Evolutionary conservation across 441 rosid genomes (phyloP).

Genomic region (Gossypium lobatum): DNA sequence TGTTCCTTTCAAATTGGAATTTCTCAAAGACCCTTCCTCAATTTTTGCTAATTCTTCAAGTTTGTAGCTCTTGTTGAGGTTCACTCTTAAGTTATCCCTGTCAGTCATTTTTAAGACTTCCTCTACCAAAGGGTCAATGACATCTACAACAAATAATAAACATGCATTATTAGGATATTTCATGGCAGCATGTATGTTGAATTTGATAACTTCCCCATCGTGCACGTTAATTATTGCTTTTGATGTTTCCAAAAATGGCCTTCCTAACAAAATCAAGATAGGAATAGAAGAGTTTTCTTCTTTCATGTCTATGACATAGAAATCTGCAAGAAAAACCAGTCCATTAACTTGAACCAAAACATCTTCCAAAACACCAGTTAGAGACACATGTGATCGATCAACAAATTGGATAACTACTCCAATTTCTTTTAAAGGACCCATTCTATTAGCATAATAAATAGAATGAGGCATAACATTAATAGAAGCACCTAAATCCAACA

Average conservation of each 20-base stretch:
- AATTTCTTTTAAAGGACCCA: no score
- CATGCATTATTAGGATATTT: background rate
- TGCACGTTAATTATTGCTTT: background rate
- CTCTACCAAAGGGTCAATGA: background rate
- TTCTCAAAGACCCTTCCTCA: no score
- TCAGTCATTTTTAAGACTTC: no score
- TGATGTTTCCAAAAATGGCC: background rate
- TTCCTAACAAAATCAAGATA: background rate
- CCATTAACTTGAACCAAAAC: background rate
- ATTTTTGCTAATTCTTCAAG: no score
- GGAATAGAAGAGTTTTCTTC: background rate
- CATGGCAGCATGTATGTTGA: background rate
- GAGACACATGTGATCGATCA: background rate
- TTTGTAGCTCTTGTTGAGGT: no score
- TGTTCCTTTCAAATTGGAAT: no score
- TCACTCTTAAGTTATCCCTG: no score
- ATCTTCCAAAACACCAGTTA: background rate
- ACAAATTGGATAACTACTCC: no score
- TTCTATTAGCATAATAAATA: no score
- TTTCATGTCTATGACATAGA: background rate
- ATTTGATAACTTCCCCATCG: background rate
- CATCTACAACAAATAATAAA: background rate
- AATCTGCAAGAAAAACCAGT: background rate
- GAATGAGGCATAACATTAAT: no score
- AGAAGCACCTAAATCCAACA: no score